Base-by-base conservation (phyloP, 2,329 filamentous ascomycete species). In the Monascus ruber region DNA sequence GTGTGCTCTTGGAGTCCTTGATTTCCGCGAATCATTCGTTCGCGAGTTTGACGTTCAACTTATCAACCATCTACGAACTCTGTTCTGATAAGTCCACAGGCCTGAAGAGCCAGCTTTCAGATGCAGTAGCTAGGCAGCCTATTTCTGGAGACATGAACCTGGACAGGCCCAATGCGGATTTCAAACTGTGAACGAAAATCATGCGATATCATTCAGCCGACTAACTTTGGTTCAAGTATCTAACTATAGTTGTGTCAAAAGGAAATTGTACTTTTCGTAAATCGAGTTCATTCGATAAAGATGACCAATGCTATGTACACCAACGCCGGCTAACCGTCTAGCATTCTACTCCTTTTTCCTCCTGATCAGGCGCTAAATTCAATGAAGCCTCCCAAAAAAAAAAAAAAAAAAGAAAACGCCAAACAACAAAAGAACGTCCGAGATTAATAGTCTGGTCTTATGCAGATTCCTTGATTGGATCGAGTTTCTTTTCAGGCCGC, bases 41-140 rank as follows among this genome's bases (percentile, higher is more conserved):
- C 42, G 80, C 84, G 46, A 84, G 84, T 1, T 65, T 94, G 2
- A 75, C 93, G 0, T 94, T 95, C 64, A 96, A 96, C 57, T 63
- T 98, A 8, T 79, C 81, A 7, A 96, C 89, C 0, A 77, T 94
- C 51, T 96, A 94, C 57, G 91, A 96, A 62, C 72, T 96, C 5
- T 91, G 84, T 56, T 88, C 84, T 0, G 88, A 96, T 51, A 74
- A 76, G 45, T 76, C 85, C 33, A 70, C 76, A 36, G 72, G 72
- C 8, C 62, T 83, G 50, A 96, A 96, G 69, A 61, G 75, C 26
- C 69, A 66, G 25, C 68, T 96, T 11, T 79, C 83, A 2, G 82
- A 86, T 51, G 74, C 72, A 37, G 71, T 91, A 11, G 81, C 85
- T 1, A 65, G 60, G 1, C 69, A 76, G 50, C 71, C 73, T 33